A percentile compares a stretch with the other conserved stretches of the same genome.
These are phyloP conservation scores for Leccinum subtestaceum DNA, from an alignment of 768 basidiomycete genomes.

Conservation along the genomic window DNA sequence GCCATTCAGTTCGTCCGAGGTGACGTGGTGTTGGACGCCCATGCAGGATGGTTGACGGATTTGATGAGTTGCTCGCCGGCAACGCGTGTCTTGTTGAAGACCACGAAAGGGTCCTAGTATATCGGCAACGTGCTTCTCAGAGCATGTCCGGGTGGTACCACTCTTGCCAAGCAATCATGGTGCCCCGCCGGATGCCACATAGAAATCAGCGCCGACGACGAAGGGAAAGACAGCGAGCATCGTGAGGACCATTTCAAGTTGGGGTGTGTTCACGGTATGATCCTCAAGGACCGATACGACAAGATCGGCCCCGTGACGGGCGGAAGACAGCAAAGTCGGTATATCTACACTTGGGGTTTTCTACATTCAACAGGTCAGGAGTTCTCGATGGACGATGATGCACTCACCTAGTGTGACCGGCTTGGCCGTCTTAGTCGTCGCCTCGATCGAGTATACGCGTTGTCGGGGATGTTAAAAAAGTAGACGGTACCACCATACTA, in stretches of 20 bases:
- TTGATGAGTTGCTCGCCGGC: slow-evolving; percentile 41
- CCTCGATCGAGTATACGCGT: slow-evolving; percentile 46
- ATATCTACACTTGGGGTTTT: slow-evolving; percentile 45
- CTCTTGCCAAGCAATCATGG: slow-evolving; percentile 56
- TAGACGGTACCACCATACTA: slow-evolving; percentile 41
- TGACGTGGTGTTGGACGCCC: too few relatives aligned
- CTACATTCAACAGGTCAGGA: slow-evolving; percentile 1
- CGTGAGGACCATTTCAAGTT: slow-evolving; percentile 38
- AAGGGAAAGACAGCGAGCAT: slow-evolving; percentile 51
- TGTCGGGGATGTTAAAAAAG: slow-evolving; percentile 57
- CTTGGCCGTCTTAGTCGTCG: slow-evolving; percentile 29
- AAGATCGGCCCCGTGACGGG: slow-evolving; percentile 43
- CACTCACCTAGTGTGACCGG: slow-evolving; percentile 60
- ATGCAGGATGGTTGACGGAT: too few relatives aligned
- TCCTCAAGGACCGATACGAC: slow-evolving; percentile 40
- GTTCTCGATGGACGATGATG: slow-evolving; percentile 4
- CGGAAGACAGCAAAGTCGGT: slow-evolving; percentile 61
- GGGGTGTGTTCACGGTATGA: slow-evolving; percentile 22
- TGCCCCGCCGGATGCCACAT: slow-evolving; percentile 51
- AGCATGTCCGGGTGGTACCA: slow-evolving; percentile 73
- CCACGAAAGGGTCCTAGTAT: slow-evolving; percentile 35
- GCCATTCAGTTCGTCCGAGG: too few relatives aligned
- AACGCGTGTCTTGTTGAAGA: slow-evolving; percentile 41
- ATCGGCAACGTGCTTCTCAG: slow-evolving; percentile 62
- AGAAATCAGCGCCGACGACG: slow-evolving; percentile 67